Evolutionary conservation across 352 stramenopile species (phyloP), one percentile per base, ranked within the genome.

Genomic region (Globisporangium solare): DNA sequence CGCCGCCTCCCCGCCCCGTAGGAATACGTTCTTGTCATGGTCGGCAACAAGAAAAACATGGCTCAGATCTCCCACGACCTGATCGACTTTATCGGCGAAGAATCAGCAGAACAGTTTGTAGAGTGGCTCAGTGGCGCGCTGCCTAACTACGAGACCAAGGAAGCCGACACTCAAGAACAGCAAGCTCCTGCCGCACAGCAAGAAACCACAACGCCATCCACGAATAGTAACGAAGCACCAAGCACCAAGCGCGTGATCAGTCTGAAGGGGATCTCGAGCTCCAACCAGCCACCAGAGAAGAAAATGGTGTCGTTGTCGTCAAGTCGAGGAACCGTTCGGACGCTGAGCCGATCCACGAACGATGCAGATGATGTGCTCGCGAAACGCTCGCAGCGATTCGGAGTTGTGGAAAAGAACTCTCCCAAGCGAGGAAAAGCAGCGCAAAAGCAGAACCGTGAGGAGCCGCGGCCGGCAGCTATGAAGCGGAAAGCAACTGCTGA

Each of bases 31-130:
- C 76, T 89, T 57, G 78, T 89, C 27, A 90, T 94, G 83, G 83
- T 94, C 58, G 70, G 75, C 69, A 94, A 92, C 73, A 89, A 90
- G 73, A 92, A 92, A 66, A 86, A 74, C 51, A 89, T 94, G 81
- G 73, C 68, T 58, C 81, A 92, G 69, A 91, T 94, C 65, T 72
- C 76, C 13, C 66, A 83, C 62, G 83, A 92, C 64, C 76, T 94
- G 41, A 71, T 89, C 47, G 81, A 94, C 56, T 94, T 94, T 37
- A 90, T 94, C 58, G 83, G 83, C 21, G 81, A 89, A 24, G 83
- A 94, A 50, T 76, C 79, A 6, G 77, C 83, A 21, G 68, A 88
- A 53, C 70, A 84, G 52, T 90, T 91, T 24, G 83, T 83, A 61
- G 60, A 61, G 32, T 94, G 83, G 81, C 73, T 94, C 48, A 79